Evolutionary conservation across 2,329 filamentous ascomycete species (phyloP), one percentile per base, ranked within the genome.

Genomic region (Elsinoe australis): DNA sequence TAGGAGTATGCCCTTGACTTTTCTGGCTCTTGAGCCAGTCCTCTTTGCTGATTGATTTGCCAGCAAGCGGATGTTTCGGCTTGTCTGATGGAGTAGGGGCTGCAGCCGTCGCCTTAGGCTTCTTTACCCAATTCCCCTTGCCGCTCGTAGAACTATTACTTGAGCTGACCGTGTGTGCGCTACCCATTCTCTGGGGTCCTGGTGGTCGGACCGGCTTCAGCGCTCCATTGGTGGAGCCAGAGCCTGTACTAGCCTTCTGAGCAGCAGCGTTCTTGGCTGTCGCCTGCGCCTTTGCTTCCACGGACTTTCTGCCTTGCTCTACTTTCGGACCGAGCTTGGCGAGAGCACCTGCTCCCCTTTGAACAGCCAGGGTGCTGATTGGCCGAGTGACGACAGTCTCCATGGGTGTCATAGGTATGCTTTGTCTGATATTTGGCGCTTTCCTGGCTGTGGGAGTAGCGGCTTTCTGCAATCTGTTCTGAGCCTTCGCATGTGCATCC

Each of bases 321-420:
- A 51, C 42, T 22, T 51, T 47, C 2, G 49, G 49, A 6, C 45
- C 44, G 12, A 51, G 29, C 7, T 46, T 51, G 22, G 36, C 32
- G 17, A 47, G 44, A 12, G 49, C 45, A 17, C 45, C 45, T 21
- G 45, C 33, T 10, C 45, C 45, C 21, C 33, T 39, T 21, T 64
- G 61, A 24, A 64, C 51, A 1, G 61, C 62, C 24, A 63, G 47
- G 1, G 62, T 64, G 18, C 55, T 61, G 6, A 65, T 41, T 7
- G 63, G 63, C 26, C 62, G 49, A 1, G 63, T 65, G 36, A 65
- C 57, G 31, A 60, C 58, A 19, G 60, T 56, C 33, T 64, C 58
- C 44, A 58, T 56, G 19, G 63, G 64, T 9, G 59, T 61, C 48
- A 64, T 51, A 3, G 61, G 60, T 35, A 62, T 51, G 2, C 58